Conservation (phyloP, 2,329 filamentous ascomycete genomes). For the Rutstroemia sp. region DNA sequence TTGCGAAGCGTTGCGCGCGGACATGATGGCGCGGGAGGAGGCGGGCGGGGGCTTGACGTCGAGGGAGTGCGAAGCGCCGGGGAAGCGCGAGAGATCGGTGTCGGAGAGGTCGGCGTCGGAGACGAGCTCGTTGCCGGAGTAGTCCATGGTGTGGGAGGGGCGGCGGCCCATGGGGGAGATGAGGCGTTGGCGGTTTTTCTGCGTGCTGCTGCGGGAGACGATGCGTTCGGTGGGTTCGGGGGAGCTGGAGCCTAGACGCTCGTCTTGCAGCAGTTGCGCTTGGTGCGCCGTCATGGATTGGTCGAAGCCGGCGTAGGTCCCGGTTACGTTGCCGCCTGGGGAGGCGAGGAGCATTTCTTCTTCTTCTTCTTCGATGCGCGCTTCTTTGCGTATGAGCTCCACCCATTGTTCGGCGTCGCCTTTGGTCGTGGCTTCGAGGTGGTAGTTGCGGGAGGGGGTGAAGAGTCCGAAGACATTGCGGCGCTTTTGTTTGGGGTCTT, state of each 20-base stretch:
- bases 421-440: conserved; percentile 69
- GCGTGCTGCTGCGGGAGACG: conserved; percentile 9
- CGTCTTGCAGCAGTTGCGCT: conserved; percentile 21
- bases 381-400: conserved; percentile 67
- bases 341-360: conserved; percentile 73
- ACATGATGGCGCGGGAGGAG: conserved; percentile 30
- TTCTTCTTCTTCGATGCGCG: conserved; percentile 80
- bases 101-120: conserved; percentile 88
- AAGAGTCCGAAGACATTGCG: conserved; percentile 89
- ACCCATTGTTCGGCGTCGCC: conserved; percentile 84
- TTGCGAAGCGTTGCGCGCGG: conserved; percentile 53
- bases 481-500: conserved; percentile 80
- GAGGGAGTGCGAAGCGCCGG: conserved; percentile 24
- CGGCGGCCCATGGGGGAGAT: conserved; percentile 32
- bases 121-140: conserved; percentile 62
- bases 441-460: conserved; percentile 83
- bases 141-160: conserved; percentile 55
- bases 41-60: conserved; percentile 27
- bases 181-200: conserved; percentile 14
- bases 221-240: conserved; percentile 47
- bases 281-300: conserved; percentile 20
- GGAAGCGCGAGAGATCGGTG: conserved; percentile 39
- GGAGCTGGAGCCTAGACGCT: conserved; percentile 42
- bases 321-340: conserved; percentile 39
- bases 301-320: conserved; percentile 23